Percentiles rank a stretch among this genome's conserved stretches.
These are phyloP conservation scores for Globisporangium camurandrum DNA, from an alignment of 352 stramenopile genomes.

Conservation along the genomic window DNA sequence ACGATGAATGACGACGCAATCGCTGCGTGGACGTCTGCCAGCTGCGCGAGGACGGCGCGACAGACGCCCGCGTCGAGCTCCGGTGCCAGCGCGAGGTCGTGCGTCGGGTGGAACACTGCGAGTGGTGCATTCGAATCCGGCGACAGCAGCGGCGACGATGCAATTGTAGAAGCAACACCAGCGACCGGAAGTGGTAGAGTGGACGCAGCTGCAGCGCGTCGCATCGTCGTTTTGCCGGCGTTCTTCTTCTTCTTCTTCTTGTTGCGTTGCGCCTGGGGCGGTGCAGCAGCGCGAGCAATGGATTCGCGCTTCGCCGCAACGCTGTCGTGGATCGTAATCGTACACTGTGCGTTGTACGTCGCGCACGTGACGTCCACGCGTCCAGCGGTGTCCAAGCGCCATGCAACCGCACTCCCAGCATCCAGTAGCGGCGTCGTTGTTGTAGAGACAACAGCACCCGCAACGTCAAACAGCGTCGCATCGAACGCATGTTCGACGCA, in stretches of 20 bases:
- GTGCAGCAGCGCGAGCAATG: slow-evolving; percentile 12
- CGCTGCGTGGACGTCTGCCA: slow-evolving; percentile 32
- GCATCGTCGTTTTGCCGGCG: no score
- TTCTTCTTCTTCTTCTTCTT: slow-evolving; percentile 19
- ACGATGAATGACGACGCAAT: slow-evolving; percentile 29
- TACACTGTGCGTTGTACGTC: slow-evolving; percentile 28
- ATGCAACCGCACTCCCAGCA: slow-evolving; percentile 21
- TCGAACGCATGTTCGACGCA: slow-evolving; percentile 40
- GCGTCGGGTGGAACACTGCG: slow-evolving; percentile 34
- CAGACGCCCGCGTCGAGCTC: slow-evolving; percentile 46
- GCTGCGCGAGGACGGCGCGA: slow-evolving; percentile 38
- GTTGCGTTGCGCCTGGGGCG: slow-evolving; percentile 1
- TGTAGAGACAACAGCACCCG: background rate
- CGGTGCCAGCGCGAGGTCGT: slow-evolving; percentile 18
- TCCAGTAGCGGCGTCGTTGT: slow-evolving; percentile 18
- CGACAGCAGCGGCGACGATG: no score
- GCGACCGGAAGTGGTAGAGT: no score
- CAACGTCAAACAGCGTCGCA: slow-evolving; percentile 13
- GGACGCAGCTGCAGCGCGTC: no score
- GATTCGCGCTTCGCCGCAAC: slow-evolving; percentile 10
- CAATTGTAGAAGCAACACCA: no score
- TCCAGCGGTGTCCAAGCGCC: slow-evolving; percentile 22
- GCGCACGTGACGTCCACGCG: slow-evolving; percentile 21
- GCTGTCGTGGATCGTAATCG: slow-evolving; percentile 15
- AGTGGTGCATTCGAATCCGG: slow-evolving; percentile 15